Evolutionary conservation across 1,139 yeast genomes (phyloP), one percentile per base, ranked within the genome.

Genomic region (Taphrina communis): DNA sequence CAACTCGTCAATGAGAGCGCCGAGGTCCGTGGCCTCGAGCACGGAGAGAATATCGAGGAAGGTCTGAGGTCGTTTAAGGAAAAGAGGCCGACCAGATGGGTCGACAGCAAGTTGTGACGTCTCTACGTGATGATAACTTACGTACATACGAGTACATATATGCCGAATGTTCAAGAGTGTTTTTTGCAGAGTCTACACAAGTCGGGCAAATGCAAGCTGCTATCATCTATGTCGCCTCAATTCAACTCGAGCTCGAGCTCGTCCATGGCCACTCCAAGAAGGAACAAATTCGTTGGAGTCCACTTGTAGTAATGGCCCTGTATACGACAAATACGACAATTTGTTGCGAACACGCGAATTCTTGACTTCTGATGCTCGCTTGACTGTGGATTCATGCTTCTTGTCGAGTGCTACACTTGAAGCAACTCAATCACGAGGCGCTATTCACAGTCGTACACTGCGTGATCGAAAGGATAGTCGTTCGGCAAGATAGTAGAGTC

Each of bases 31-130:
- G 65, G 65, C 57, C 73, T 74, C 12, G 65, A 68, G 52, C 58
- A 69, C 19, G 69, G 72, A 42, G 72, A 69, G 25, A 76, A 76
- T 67, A 71, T 74, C 21, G 50, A 50, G 1, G 78, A 76, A 25
- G 71, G 68, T 17, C 57, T 76, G 7, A 48, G 51, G 1, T 74
- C 78, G 7, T 76, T 76, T 58, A 70, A 56, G 6, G 76, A 76
- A 67, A 76, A 76, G 71, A 71, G 78, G 17, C 67, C 70, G 21
- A 77, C 78, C 11, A 42, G 67, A 46, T 76, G 78, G 78, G 38
- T 44, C 11, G 57, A 66, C 44, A 68, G 70, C 11, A 70, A 70
- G 38, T 52, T 70, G 44, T 70, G 53, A 53, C 9, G 4, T 2
- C 2, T 25, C 31, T 25, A 25, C 31, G 4, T 25, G 31, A 25